Evolutionary conservation across 2,329 filamentous ascomycete species (phyloP), one percentile per base, ranked within the genome.

Genomic region (Cytospora mali): DNA sequence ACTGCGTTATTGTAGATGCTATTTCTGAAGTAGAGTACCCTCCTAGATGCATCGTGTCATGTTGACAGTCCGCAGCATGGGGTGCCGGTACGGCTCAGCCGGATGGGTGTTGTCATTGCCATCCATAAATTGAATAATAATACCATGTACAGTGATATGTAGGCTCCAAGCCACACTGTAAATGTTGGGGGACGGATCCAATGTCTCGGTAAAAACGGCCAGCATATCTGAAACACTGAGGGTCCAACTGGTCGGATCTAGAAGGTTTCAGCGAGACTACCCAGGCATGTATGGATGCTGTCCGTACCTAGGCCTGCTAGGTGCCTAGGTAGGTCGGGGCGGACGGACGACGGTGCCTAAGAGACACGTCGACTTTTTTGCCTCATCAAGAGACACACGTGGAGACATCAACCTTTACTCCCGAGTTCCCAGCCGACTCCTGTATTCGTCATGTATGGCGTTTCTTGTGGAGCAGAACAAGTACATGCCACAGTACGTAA

Each of bases 351-450:
- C n/a, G 23, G n/a, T 46, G 42, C 42, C 11, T 11, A 1, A 25
- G 35, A 58, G 35, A 58, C 59, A 62, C 51, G 62, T 62, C 59
- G 46, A 42, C 59, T 51, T 55, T 27, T 21, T 64, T 28, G 55
- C 62, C 59, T 53, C 59, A 51, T 53, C 31, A n/a, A 28, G 29
- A 49, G 50, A 55, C 48, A 35, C 9, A 33, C 31, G 31, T 33
- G n/a, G n/a, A n/a, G n/a, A n/a, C n/a, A n/a, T n/a, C n/a, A 9
- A 33, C 31, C 31, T 33, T 13, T 13, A 13, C 31, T 33, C 31
- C 31, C 14, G 31, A 33, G 31, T 11, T 35, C 33, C 33, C 16
- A 35, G 13, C 10, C 10, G 31, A 33, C 5, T 5, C 10, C 31
- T 33, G 31, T 11, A 5, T 50, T 31, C 27, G 46, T 16, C 35